Evolutionary conservation across 345 rosid species (phyloP).

Genomic region (Gossypium anomalum): DNA sequence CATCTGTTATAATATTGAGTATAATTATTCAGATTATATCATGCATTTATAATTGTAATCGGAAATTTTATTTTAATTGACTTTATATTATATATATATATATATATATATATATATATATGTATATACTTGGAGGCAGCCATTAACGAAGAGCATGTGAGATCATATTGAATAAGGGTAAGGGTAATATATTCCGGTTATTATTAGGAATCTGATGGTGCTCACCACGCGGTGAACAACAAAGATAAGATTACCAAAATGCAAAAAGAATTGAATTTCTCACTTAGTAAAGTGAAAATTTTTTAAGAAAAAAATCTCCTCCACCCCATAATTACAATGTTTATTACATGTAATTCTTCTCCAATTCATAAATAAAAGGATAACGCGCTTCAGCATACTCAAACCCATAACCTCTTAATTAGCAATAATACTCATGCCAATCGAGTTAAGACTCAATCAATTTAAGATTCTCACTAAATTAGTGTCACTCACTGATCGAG

Average conservation of each 20-base stretch:
- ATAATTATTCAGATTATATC: neutral
- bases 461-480: no score
- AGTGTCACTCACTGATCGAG: no score
- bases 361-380: accelerated
- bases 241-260: neutral
- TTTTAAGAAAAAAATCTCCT: no score
- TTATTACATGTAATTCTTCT: accelerated
- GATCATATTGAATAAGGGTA: conserved; percentile 5
- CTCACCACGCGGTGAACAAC: conserved; percentile 30
- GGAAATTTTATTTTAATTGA: neutral
- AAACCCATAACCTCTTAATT: accelerated
- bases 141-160: neutral
- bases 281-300: no score
- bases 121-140: neutral
- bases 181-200: conserved; percentile 3
- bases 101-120: no score
- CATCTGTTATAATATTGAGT: no score
- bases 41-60: neutral
- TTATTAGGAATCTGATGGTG: conserved; percentile 24
- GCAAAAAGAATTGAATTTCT: neutral
- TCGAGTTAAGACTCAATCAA: no score
- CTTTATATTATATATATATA: neutral
- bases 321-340: no score
- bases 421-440: no score
- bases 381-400: accelerated